Base-by-base conservation (phyloP, 73 alveolate species). In the Paramecium bursaria region DNA sequence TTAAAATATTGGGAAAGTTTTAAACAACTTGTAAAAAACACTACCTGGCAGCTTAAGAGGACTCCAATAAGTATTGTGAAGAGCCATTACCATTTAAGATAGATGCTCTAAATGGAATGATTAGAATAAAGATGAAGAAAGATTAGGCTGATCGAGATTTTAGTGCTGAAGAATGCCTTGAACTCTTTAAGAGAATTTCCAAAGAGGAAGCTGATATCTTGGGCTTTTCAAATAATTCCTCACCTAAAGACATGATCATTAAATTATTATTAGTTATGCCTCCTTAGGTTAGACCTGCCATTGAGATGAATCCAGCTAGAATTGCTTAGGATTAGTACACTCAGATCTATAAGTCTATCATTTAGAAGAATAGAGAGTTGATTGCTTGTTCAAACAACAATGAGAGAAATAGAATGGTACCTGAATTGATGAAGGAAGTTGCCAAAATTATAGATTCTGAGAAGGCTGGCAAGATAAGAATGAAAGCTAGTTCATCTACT, bases 81-180 rank as follows among this genome's bases (percentile, higher is more conserved):
- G 82, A 33, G 13, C 33, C 13, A 67, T 9, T 48, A 4, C 61
- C 61, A 4, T 9, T 4, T 48, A 48, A 48, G 15, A 67, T 67
- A 39, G 19, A 33, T 21, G 82, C 82, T 21, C 0, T 35, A 39
- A 67, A 67, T 67, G 82, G 86, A 15, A 10, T 15, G 54, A 86
- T 85, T 15, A 87, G 50, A 54, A 22, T 51, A 48, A 44, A 30
- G 57, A 48, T 19, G 80, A 54, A 46, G 23, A 52, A 35, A 26
- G 53, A 31, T 14, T 55, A 76, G 27, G 86, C 60, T 10, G 67
- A 26, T 15, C 74, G 75, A 80, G 88, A 74, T n/a, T 52, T 90
- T 26, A 51, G 74, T 22, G 93, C 95, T 1, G 86, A 77, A 33
- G 87, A 80, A 55, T 88, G 91, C 22, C 52, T 86, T 22, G 49